A percentile compares a stretch with the other conserved stretches of the same genome.
phyloP scores from a whole-genome alignment of 2,329 filamentous ascomycete genomes.

The Arthroderma uncinatum region DNA sequence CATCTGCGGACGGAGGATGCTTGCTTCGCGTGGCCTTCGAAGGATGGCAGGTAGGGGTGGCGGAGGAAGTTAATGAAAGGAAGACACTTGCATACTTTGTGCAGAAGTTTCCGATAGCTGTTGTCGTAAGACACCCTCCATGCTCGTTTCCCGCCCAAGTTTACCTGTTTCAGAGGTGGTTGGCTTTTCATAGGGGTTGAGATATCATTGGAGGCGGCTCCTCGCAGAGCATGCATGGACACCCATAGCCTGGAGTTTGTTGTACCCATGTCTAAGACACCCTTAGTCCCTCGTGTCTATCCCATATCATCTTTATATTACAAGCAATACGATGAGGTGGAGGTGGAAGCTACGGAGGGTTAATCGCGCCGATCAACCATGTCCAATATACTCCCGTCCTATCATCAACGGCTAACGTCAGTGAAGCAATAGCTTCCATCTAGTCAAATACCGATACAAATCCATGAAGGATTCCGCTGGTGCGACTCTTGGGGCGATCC shows the following conservation, averaged over 20 bases:
- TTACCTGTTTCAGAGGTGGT: not conserved
- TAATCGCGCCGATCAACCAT: not conserved
- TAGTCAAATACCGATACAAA: not conserved
- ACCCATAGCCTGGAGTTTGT: not conserved
- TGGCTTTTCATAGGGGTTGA: not conserved
- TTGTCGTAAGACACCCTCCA: not conserved
- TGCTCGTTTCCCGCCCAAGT: not conserved
- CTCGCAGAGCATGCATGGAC: not conserved
- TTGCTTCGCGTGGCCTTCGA: not conserved
- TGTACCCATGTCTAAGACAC: constrained; percentile 1
- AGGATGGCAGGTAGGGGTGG: not conserved
- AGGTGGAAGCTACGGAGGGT: not conserved
- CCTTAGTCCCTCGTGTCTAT: constrained; percentile 3
- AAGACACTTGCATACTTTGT: not conserved
- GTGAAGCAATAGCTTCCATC: not conserved
- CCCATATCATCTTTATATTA: not conserved
- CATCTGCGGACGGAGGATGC: too few species aligned
- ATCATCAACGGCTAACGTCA: not conserved
- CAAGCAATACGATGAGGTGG: not conserved
- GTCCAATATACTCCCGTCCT: not conserved
- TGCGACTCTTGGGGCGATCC: not conserved
- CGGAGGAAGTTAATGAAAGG: not conserved
- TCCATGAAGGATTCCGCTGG: not conserved
- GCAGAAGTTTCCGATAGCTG: not conserved
- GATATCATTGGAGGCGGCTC: constrained; percentile 7